Conservation (phyloP, 2,329 filamentous ascomycete species). For the Acrodontium crateriforme region DNA sequence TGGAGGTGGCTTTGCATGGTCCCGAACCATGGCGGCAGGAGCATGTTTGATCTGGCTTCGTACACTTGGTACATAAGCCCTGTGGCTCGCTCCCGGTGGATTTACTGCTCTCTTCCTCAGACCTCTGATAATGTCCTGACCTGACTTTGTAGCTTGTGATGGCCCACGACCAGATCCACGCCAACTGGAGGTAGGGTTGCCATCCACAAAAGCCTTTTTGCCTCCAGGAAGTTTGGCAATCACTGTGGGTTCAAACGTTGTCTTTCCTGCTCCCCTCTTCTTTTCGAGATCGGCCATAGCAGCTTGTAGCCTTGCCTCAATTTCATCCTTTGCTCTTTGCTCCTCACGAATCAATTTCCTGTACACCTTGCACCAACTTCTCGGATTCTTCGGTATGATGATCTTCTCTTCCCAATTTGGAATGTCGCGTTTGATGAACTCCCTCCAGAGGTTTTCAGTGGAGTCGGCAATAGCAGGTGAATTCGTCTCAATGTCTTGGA, state of each 20-base stretch:
- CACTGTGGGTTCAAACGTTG: conserved; percentile 4
- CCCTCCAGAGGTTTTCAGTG: conserved; percentile 61
- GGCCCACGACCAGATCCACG: conserved; percentile 1
- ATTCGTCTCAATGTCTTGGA: conserved; percentile 55
- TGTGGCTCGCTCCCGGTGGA: too few species aligned
- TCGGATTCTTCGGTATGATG: conserved; percentile 50
- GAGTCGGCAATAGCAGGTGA: conserved; percentile 63
- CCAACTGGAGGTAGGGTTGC: conserved; percentile 3
- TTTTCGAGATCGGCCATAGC: conserved; percentile 48
- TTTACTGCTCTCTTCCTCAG: too few species aligned
- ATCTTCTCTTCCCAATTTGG: conserved; percentile 50
- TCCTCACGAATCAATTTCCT: conserved; percentile 30
- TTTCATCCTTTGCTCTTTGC: conserved; percentile 20
- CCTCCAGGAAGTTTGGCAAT: conserved; percentile 3
- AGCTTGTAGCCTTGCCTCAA: conserved; percentile 22
- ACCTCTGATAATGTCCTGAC: background rate
- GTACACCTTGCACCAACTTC: conserved; percentile 69
- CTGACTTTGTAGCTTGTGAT: conserved; percentile 10
- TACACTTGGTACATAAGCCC: background rate
- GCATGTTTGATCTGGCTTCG: conserved; percentile 4
- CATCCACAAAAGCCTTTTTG: conserved; percentile 5
- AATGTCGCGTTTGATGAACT: conserved; percentile 67
- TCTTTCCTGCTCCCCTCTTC: conserved; percentile 37
- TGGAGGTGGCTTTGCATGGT: conserved; percentile 1
- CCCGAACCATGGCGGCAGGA: conserved; percentile 5